Percentiles rank a stretch among this genome's conserved stretches.
phyloP scores from a whole-genome alignment of 2,329 filamentous ascomycete genomes.

The Microdochium nivale region DNA sequence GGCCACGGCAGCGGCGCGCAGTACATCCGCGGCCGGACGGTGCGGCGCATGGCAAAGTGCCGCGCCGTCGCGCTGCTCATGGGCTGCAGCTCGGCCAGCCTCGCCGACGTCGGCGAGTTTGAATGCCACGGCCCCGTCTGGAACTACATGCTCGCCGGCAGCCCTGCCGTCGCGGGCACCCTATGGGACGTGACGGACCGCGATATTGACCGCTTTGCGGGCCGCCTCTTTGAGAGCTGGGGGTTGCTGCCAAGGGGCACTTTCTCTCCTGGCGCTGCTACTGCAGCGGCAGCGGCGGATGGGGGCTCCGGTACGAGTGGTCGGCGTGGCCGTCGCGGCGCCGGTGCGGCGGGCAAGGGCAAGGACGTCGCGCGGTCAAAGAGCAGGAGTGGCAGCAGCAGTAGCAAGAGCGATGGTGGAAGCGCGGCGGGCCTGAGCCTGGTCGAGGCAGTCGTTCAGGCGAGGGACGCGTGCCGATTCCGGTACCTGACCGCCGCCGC shows the following conservation, averaged over 20 bases:
- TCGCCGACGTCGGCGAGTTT: slow-evolving; percentile 76
- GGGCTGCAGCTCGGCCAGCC: slow-evolving; percentile 81
- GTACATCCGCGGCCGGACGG: slow-evolving; percentile 78
- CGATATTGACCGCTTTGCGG: slow-evolving; percentile 90
- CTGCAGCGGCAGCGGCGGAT: not conserved
- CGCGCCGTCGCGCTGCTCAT: slow-evolving; percentile 76
- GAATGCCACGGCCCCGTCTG: slow-evolving; percentile 86
- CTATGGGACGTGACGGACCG: slow-evolving; percentile 98
- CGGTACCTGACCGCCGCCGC: slow-evolving; percentile 89
- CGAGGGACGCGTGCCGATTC: slow-evolving; percentile 73
- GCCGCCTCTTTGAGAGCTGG: slow-evolving; percentile 75
- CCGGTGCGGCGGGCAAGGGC: slow-evolving; percentile 14
- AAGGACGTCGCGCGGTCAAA: slow-evolving; percentile 16
- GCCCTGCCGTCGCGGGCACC: slow-evolving; percentile 80
- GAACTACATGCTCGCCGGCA: slow-evolving; percentile 84
- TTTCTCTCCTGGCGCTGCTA: slow-evolving; percentile 12
- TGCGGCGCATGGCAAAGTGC: slow-evolving; percentile 70
- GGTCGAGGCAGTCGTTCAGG: slow-evolving; percentile 72
- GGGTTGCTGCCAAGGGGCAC: slow-evolving; percentile 54
- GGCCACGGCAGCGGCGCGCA: slow-evolving; percentile 92
- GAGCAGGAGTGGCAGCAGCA: slow-evolving; percentile 1
- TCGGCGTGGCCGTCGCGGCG: slow-evolving; percentile 4
- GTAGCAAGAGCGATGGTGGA: slow-evolving; percentile 5
- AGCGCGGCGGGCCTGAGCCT: slow-evolving; percentile 32
- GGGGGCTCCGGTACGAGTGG: not conserved